A percentile compares a stretch with the other conserved stretches of the same genome.
Conservation (phyloP, 2,329 filamentous ascomycete genomes). For the Fusarium sulawesiense region DNA sequence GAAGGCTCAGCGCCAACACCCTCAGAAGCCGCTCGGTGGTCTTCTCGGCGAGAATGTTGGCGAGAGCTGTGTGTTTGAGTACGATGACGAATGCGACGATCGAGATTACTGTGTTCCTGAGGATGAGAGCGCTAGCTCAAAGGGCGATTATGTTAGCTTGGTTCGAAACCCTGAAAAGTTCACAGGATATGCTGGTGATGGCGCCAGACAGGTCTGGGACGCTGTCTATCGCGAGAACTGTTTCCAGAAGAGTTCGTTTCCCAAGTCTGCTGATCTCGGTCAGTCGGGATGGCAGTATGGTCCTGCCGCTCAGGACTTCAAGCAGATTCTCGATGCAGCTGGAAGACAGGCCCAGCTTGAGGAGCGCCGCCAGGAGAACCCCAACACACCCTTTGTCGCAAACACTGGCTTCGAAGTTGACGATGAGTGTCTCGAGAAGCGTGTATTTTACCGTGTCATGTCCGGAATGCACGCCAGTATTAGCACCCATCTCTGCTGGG, state of each 20-base stretch:
- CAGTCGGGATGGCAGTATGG: slow-evolving; percentile 56
- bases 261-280: slow-evolving; percentile 67
- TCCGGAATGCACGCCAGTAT: slow-evolving; percentile 99
- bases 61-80: slow-evolving; percentile 96
- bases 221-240: slow-evolving; percentile 98
- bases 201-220: slow-evolving; percentile 92
- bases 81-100: slow-evolving; percentile 96
- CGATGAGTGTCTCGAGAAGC: slow-evolving; percentile 96
- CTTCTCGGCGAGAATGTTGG: slow-evolving; percentile 86
- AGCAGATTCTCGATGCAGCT: slow-evolving; percentile 68
- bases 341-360: slow-evolving; percentile 71
- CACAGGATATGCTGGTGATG: slow-evolving; percentile 89
- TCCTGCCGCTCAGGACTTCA: slow-evolving; percentile 70
- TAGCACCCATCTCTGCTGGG: slow-evolving; percentile 94
- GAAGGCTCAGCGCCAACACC: slow-evolving; percentile 76
- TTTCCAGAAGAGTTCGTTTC: slow-evolving; percentile 78
- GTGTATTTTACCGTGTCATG: slow-evolving; percentile 96
- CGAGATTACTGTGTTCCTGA: slow-evolving; percentile 97
- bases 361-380: slow-evolving; percentile 57
- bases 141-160: slow-evolving; percentile 96
- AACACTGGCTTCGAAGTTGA: slow-evolving; percentile 79
- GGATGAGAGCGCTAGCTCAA: slow-evolving; percentile 85
- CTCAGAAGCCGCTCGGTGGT: slow-evolving; percentile 80
- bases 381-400: slow-evolving; percentile 69
- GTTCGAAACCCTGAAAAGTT: slow-evolving; percentile 94